Percentiles rank a stretch among this genome's conserved stretches.
Conservation (phyloP, 1,139 yeast genomes). For the Hemisphaericaspora subhashii region DNA sequence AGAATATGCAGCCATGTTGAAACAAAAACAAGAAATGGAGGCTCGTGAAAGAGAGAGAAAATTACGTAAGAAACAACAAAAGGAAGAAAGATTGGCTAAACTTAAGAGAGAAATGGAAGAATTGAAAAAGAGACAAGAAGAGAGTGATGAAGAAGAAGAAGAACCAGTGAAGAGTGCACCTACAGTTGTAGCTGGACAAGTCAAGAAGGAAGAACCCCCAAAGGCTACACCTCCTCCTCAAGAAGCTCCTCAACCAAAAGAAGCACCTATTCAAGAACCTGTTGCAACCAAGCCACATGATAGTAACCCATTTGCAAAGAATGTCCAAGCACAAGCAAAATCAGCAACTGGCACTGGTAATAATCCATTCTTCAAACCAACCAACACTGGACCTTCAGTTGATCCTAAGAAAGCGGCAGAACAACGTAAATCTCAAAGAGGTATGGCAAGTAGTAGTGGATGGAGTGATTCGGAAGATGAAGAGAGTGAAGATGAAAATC, state of each 20-base stretch:
- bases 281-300: slow-evolving; percentile 13
- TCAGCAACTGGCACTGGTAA: slow-evolving; percentile 14
- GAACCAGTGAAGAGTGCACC: slow-evolving; percentile 29
- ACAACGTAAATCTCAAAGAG: slow-evolving; percentile 67
- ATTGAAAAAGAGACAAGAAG: slow-evolving; percentile 37
- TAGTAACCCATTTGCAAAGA: slow-evolving; percentile 38
- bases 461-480: slow-evolving; percentile 67
- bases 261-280: slow-evolving; percentile 2
- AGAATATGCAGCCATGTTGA: slow-evolving; percentile 47
- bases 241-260: slow-evolving; percentile 11
- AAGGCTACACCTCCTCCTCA: too few species aligned
- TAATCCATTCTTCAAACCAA: slow-evolving; percentile 53
- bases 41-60: slow-evolving; percentile 48
- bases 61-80: slow-evolving; percentile 48
- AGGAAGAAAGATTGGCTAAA: slow-evolving; percentile 61
- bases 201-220: slow-evolving; percentile 11
- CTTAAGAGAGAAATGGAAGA: slow-evolving; percentile 65
- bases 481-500: slow-evolving; percentile 46
- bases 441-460: slow-evolving; percentile 49
- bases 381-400: slow-evolving; percentile 32
- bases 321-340: slow-evolving; percentile 11
- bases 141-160: slow-evolving; percentile 39
- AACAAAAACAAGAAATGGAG: slow-evolving; percentile 51
- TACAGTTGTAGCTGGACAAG: slow-evolving; percentile 27
- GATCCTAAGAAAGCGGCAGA: slow-evolving; percentile 60